Evolutionary conservation across 2,329 filamentous ascomycete species (phyloP), one percentile per base, ranked within the genome.

Genomic region (Aspergillus sp.): DNA sequence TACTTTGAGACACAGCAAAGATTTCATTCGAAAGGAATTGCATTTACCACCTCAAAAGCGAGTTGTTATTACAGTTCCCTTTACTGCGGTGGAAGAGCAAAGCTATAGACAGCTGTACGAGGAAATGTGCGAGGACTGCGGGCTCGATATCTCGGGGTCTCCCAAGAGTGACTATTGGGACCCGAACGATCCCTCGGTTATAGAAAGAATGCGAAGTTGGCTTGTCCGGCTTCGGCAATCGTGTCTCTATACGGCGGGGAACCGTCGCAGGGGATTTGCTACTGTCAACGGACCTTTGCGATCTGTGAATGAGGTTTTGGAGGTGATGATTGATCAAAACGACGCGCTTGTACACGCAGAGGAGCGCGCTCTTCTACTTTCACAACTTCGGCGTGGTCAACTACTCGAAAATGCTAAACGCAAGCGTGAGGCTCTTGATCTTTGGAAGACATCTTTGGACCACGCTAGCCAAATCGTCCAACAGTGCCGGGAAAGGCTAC

Each of bases 261-360:
- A 83, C 32, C 89, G 88, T 63, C 81, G 88, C 13, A 83, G 82
- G 60, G 82, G 84, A 0, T 74, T 90, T 1, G 88, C 88, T 2
- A 81, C 83, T 44, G 85, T 81, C 48, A 81, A 80, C 53, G 86
- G 84, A 0, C 88, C 90, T 0, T 80, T 97, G 62, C 83, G 90
- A 12, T 96, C 93, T 0, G 88, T 96, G 2, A 84, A 87, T 17
- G 90, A 98, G 72, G 93, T 98, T 1, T 79, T 99, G 11, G 88
- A 91, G 62, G 86, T 88, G 4, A 97, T 99, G 93, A 88, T 97
- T 57, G 91, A 96, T 55, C 87, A 93, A 67, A 92, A 89, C 43
- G 89, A 93, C 56, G 79, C 78, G 5, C 71, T 76, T 1, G 83
- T 93, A 56, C 84, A 87, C 51, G 75, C 81, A 0, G 87, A 93